These are phyloP conservation scores for Phialophora macrospora DNA, from an alignment of 2,329 filamentous ascomycete species.

Conservation along the genomic window DNA sequence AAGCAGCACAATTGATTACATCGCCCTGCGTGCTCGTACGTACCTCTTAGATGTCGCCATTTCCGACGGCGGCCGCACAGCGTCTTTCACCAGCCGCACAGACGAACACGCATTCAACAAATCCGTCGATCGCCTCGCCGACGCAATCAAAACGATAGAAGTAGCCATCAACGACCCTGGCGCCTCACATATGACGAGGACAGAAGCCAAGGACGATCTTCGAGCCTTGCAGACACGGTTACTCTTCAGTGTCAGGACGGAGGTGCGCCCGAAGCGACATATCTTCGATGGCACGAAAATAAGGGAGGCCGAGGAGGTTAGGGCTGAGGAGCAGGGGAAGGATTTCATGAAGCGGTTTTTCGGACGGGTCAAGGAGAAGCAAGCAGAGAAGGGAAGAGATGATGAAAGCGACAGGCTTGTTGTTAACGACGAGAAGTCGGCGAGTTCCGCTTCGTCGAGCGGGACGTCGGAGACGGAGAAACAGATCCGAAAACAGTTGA, in stretches of 20 bases:
- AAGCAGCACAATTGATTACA: conserved; percentile 60
- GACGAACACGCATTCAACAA: conserved; percentile 66
- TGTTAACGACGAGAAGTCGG: conserved; percentile 1
- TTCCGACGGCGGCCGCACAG: conserved; percentile 61
- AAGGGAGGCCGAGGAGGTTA: conserved; percentile 26
- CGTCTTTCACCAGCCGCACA: conserved; percentile 40
- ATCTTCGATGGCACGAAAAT: conserved; percentile 43
- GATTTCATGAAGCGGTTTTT: conserved; percentile 36
- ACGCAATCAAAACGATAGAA: conserved; percentile 61
- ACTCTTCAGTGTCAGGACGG: conserved; percentile 71
- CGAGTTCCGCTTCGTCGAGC: background rate
- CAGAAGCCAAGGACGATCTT: conserved; percentile 76
- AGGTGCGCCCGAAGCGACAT: conserved; percentile 58
- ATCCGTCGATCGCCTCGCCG: conserved; percentile 69
- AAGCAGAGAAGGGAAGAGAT: background rate
- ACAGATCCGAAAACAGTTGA: conserved; percentile 31
- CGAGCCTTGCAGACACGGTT: conserved; percentile 77
- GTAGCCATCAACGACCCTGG: conserved; percentile 74
- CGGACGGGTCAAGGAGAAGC: conserved; percentile 13
- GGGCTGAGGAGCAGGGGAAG: conserved; percentile 33
- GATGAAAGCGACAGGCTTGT: background rate
- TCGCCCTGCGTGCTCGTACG: conserved; percentile 67
- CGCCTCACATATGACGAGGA: conserved; percentile 71
- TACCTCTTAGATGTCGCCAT: conserved; percentile 75
- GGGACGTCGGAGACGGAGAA: conserved; percentile 24